Conservation (phyloP, 257 asterid species). For the Lycium ferocissimum region DNA sequence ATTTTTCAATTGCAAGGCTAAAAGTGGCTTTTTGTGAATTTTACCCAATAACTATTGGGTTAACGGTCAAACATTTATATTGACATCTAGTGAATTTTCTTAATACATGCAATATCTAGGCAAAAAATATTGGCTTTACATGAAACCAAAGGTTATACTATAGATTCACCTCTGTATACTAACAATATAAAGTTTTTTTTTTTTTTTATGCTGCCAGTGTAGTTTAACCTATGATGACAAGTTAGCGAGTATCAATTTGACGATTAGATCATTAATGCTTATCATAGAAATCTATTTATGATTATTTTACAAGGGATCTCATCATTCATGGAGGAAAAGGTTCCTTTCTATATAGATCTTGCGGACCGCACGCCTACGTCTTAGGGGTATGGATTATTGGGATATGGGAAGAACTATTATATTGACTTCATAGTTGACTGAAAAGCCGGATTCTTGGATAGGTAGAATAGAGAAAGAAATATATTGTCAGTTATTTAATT, state of each 20-base stretch:
- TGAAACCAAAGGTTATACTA: too few relatives aligned
- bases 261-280: background rate
- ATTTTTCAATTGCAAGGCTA: too few relatives aligned
- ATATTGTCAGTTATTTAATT: background rate
- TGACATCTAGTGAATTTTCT: too few relatives aligned
- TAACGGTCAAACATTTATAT: too few relatives aligned
- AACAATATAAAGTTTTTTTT: too few relatives aligned
- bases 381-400: background rate
- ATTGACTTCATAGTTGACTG: background rate
- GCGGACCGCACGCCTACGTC: background rate
- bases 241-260: background rate
- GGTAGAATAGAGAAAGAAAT: background rate
- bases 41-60: too few relatives aligned
- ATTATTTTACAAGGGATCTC: background rate
- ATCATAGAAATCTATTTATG: background rate
- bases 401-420: background rate
- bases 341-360: background rate
- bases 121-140: too few relatives aligned
- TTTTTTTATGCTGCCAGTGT: too few relatives aligned
- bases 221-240: too few relatives aligned
- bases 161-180: too few relatives aligned
- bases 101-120: too few relatives aligned
- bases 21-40: too few relatives aligned
- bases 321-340: background rate
- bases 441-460: background rate